Evolutionary conservation across 805 yeast species (phyloP).

Genomic region (Lachancea quebecensis): DNA sequence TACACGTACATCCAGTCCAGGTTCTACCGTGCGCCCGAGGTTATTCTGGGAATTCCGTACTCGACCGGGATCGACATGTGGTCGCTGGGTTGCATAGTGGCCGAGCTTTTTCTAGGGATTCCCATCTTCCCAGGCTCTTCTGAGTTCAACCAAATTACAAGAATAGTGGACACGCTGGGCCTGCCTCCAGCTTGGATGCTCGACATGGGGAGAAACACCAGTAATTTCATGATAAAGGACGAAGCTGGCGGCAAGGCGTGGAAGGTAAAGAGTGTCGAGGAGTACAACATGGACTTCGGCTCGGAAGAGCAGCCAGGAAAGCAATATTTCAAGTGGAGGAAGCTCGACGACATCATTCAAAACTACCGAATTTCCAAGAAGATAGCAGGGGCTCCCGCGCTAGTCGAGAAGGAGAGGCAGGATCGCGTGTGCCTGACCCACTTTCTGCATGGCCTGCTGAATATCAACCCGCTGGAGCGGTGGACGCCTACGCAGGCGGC

Average conservation of each 20-base stretch:
- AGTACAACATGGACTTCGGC: conserved; percentile 37
- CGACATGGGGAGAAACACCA: conserved; percentile 84
- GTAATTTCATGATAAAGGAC: conserved; percentile 42
- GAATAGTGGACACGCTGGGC: conserved; percentile 78
- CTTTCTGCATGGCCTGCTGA: conserved; percentile 69
- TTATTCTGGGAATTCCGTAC: conserved; percentile 83
- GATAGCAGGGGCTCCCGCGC: conserved; percentile 31
- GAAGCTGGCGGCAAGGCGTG: conserved; percentile 16
- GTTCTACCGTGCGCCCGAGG: conserved; percentile 93
- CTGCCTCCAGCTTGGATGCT: conserved; percentile 94
- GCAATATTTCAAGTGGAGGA: conserved; percentile 63
- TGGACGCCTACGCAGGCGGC: conserved; percentile 97
- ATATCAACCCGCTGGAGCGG: conserved; percentile 85
- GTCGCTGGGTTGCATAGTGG: conserved; percentile 92
- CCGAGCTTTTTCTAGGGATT: conserved; percentile 82
- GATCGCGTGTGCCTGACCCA: conserved; percentile 69
- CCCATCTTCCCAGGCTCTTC: conserved; percentile 94
- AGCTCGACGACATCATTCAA: conserved; percentile 65
- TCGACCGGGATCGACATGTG: conserved; percentile 94
- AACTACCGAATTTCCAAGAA: conserved; percentile 66
- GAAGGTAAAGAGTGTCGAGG: conserved; percentile 42
- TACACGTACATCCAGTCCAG: conserved; percentile 90
- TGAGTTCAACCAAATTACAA: conserved; percentile 81
- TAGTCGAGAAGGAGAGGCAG: conserved; percentile 61
- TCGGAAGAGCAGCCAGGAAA: conserved; percentile 70